These are phyloP conservation scores for Wickerhamiella australiensis DNA, from an alignment of 805 yeast genomes.

Conservation along the genomic window DNA sequence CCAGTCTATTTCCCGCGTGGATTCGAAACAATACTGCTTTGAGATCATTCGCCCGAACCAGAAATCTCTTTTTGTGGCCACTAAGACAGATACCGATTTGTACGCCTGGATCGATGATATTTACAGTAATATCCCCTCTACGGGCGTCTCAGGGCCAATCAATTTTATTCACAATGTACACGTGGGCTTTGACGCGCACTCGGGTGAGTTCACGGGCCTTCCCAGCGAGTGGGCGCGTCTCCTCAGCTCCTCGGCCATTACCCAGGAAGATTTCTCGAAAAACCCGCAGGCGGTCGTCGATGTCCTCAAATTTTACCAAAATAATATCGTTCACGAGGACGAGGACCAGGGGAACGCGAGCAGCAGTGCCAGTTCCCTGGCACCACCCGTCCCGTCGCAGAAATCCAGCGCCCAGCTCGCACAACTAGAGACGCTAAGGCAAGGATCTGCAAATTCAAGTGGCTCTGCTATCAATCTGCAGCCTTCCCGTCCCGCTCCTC, in stretches of 20 bases:
- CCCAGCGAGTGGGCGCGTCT: slow-evolving; percentile 89
- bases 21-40: slow-evolving; percentile 64
- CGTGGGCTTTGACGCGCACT: slow-evolving; percentile 74
- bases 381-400: slow-evolving; percentile 13
- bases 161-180: slow-evolving; percentile 93
- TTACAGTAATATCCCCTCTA: slow-evolving; percentile 32
- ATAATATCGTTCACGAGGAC: slow-evolving; percentile 21
- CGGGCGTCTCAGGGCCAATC: slow-evolving; percentile 75
- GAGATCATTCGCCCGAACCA: slow-evolving; percentile 45
- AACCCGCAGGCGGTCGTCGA: slow-evolving; percentile 93
- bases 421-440: slow-evolving; percentile 9
- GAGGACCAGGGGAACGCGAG: neutral
- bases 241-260: slow-evolving; percentile 73
- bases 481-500: slow-evolving; percentile 14
- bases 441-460: neutral
- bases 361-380: slow-evolving; percentile 2
- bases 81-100: slow-evolving; percentile 67
- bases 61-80: slow-evolving; percentile 59
- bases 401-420: slow-evolving; percentile 8
- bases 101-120: slow-evolving; percentile 87
- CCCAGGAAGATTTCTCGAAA: slow-evolving; percentile 74
- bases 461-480: slow-evolving; percentile 1
- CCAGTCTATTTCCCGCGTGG: slow-evolving; percentile 52
- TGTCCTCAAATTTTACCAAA: slow-evolving; percentile 64
- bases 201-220: slow-evolving; percentile 82